These are phyloP conservation scores for Candida dajiaensis DNA, from an alignment of 805 yeast genomes.

Conservation along the genomic window DNA sequence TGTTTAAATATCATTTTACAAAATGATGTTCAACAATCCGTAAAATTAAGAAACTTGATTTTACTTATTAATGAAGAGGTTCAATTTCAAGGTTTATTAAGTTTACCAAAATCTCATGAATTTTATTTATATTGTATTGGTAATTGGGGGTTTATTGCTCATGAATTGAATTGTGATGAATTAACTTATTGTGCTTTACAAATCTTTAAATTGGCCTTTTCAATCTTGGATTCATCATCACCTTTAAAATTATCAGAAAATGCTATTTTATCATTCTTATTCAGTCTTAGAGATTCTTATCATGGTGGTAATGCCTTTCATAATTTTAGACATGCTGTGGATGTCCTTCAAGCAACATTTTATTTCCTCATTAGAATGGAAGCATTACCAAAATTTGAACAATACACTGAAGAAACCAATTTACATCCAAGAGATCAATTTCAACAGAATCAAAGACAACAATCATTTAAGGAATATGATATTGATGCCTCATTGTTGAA, in stretches of 20 bases:
- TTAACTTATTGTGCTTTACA: conserved; percentile 52
- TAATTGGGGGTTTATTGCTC: conserved; percentile 70
- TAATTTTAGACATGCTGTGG: conserved; percentile 92
- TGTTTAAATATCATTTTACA: conserved; percentile 22
- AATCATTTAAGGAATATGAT: not conserved
- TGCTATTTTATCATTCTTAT: conserved; percentile 51
- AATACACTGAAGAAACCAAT: conserved; percentile 13
- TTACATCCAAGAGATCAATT: conserved; percentile 14
- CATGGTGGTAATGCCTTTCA: conserved; percentile 87
- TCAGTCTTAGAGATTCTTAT: conserved; percentile 71
- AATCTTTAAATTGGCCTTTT: conserved; percentile 44
- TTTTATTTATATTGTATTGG: conserved; percentile 37
- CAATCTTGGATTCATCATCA: conserved; percentile 14
- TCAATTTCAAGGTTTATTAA: conserved; percentile 21
- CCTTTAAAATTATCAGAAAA: conserved; percentile 29
- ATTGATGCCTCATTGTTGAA: conserved; percentile 13
- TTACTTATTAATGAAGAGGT: conserved; percentile 24
- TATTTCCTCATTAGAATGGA: conserved; percentile 40
- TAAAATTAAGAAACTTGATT: conserved; percentile 14
- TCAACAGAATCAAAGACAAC: not conserved
- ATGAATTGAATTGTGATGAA: conserved; percentile 58
- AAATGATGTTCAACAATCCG: conserved; percentile 9
- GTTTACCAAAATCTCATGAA: conserved; percentile 19
- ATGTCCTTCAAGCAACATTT: conserved; percentile 87
- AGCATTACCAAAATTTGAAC: conserved; percentile 18